These are phyloP conservation scores for Boletus sp. DNA, from an alignment of 768 basidiomycete genomes.

Conservation along the genomic window DNA sequence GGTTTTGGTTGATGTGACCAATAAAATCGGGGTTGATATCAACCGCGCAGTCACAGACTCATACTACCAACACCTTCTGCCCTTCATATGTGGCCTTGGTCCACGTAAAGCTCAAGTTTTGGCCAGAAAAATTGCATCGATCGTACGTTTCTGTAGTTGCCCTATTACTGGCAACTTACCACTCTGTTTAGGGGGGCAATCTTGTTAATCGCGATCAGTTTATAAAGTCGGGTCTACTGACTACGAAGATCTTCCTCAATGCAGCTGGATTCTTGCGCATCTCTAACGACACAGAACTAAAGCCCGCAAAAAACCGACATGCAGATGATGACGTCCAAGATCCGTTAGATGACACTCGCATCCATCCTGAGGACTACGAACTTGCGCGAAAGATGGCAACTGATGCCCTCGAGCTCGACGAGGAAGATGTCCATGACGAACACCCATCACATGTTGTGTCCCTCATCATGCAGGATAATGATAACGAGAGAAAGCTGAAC, in stretches of 20 bases:
- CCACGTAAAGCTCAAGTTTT: conserved; percentile 89
- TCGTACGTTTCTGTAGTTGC: conserved; percentile 47
- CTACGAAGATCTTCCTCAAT: conserved; percentile 89
- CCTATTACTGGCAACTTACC: neutral
- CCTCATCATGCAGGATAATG: conserved; percentile 78
- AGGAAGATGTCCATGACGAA: conserved; percentile 91
- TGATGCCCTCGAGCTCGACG: conserved; percentile 95
- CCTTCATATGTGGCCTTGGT: conserved; percentile 90
- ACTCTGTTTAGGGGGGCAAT: conserved; percentile 67
- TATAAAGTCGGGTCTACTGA: conserved; percentile 74
- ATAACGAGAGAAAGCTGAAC: conserved; percentile 76
- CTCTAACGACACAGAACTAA: conserved; percentile 64
- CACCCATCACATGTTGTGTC: conserved; percentile 90
- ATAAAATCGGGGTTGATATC: conserved; percentile 93
- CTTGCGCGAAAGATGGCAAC: conserved; percentile 98
- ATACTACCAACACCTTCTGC: conserved; percentile 87
- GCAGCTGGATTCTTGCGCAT: conserved; percentile 91
- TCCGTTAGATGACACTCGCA: conserved; percentile 91
- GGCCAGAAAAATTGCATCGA: conserved; percentile 72
- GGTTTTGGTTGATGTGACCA: conserved; percentile 85
- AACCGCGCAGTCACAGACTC: conserved; percentile 87
- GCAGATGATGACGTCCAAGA: conserved; percentile 73
- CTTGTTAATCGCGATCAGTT: conserved; percentile 87
- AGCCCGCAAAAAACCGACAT: conserved; percentile 57
- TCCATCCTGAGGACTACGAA: conserved; percentile 98